Evolutionary conservation across 2,329 filamentous ascomycete species (phyloP).

Genomic region (Nemania abortiva): DNA sequence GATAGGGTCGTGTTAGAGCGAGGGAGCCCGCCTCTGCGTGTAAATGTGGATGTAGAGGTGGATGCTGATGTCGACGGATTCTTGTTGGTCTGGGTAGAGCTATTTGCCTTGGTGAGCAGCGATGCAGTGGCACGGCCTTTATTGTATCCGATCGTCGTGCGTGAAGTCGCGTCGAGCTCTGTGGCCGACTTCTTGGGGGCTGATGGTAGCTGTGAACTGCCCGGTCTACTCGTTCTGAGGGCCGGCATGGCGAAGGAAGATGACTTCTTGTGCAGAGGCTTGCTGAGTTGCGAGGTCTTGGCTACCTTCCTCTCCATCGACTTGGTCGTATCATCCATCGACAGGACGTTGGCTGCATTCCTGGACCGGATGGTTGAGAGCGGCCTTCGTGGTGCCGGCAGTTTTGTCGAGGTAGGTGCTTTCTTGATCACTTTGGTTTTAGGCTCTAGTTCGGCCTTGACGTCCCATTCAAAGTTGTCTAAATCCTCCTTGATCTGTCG

Average conservation of each 20-base stretch:
- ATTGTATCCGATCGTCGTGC: slow-evolving; percentile 86
- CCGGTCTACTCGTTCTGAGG: slow-evolving; percentile 50
- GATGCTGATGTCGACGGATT: slow-evolving; percentile 21
- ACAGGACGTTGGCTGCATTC: slow-evolving; percentile 66
- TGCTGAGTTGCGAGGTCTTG: slow-evolving; percentile 45
- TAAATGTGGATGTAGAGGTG: slow-evolving; percentile 14
- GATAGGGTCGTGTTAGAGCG: slow-evolving; percentile 56
- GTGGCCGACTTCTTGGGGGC: slow-evolving; percentile 63
- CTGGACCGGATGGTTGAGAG: slow-evolving; percentile 68
- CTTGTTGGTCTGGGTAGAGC: slow-evolving; percentile 40
- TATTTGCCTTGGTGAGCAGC: slow-evolving; percentile 57
- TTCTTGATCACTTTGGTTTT: slow-evolving; percentile 45
- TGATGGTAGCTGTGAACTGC: slow-evolving; percentile 54
- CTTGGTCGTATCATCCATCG: slow-evolving; percentile 55
- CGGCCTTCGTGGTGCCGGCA: slow-evolving; percentile 43
- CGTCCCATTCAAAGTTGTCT: slow-evolving; percentile 71
- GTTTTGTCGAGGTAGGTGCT: slow-evolving; percentile 35
- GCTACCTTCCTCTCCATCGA: slow-evolving; percentile 49
- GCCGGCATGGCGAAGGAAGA: slow-evolving; percentile 47
- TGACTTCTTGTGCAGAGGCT: slow-evolving; percentile 45
- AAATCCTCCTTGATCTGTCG: slow-evolving; percentile 75
- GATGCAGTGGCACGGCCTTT: slow-evolving; percentile 74
- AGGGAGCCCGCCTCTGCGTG: slow-evolving; percentile 42
- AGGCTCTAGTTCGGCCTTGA: slow-evolving; percentile 65
- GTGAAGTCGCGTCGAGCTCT: slow-evolving; percentile 76